These are phyloP conservation scores for Periconia macrospinosa DNA, from an alignment of 2,329 filamentous ascomycete species.

Conservation along the genomic window DNA sequence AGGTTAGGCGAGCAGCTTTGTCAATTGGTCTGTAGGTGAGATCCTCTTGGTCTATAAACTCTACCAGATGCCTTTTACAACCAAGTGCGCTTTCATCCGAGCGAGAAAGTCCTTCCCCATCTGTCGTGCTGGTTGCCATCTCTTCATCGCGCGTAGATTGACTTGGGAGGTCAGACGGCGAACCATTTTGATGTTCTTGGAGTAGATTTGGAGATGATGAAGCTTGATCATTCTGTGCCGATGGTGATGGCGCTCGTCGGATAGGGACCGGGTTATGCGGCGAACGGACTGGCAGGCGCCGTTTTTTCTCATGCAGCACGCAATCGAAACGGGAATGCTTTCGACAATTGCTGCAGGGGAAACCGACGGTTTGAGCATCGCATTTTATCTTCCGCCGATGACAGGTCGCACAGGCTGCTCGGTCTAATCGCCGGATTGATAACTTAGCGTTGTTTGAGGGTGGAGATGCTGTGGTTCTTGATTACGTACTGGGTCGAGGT, in stretches of 20 bases:
- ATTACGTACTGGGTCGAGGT: too few species aligned
- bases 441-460: too few species aligned
- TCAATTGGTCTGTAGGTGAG: not conserved
- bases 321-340: not conserved
- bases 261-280: not conserved
- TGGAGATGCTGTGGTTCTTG: too few species aligned
- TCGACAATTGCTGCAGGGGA: not conserved
- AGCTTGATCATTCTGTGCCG: not conserved
- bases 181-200: too few species aligned
- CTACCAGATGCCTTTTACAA: not conserved
- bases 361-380: not conserved
- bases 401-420: not conserved
- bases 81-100: not conserved
- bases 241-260: not conserved
- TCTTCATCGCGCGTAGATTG: too few species aligned
- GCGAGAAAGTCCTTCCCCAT: not conserved
- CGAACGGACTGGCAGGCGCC: not conserved
- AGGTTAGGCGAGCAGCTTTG: not conserved
- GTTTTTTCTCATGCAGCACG: not conserved
- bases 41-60: not conserved
- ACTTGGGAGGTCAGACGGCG: too few species aligned
- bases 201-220: not conserved
- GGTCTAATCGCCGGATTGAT: not conserved
- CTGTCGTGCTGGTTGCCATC: not conserved
- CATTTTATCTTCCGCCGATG: not conserved